Base-by-base conservation (phyloP, 2,329 filamentous ascomycete species). In the Cladosporium sp. region DNA sequence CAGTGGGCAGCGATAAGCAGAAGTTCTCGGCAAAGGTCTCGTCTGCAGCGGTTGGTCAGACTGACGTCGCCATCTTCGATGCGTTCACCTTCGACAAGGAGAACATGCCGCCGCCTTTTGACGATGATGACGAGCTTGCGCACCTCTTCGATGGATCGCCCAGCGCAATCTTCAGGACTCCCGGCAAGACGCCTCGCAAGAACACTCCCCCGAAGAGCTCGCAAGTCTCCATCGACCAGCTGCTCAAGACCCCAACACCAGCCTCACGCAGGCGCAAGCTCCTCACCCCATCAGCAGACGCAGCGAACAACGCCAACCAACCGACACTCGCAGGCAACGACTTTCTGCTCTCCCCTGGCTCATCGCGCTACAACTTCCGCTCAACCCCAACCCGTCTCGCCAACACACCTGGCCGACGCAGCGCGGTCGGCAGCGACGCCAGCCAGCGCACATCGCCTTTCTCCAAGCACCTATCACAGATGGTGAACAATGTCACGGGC, bases 81-180 rank as follows among this genome's bases (percentile, higher is more conserved):
- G 77, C 73, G 67, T 75, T 77, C 69, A 79, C 76, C 67, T 76
- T 77, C 58, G 85, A 88, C 66, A 88, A 88, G 70, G 86, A 89
- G 74, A 88, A 89, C 68, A 77, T 77, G 58, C 80, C 79, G 14
- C 81, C 83, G 6, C 72, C 75, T 11, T 66, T 75, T 23, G 74
- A 79, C 6, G 84, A 88, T 67, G 83, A 85, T 39, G 73, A 74
- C 30, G 71, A 75, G 39, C 76, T 91, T 6, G 84, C 87, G 48
- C 82, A 85, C 58, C 82, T 95, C 5, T 93, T 95, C 71, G 88
- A 89, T 65, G 84, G 89, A 80, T 72, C 84, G 77, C 67, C 80
- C 3, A 70, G 82, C 78, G 88, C 82, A 4, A 86, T 67, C 82
- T 82, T 66, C 85, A 84, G 84, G 82, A 74, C 78, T 81, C 81